phyloP scores from a whole-genome alignment of 306 rosid species.

The Trifolium fragiferum region DNA sequence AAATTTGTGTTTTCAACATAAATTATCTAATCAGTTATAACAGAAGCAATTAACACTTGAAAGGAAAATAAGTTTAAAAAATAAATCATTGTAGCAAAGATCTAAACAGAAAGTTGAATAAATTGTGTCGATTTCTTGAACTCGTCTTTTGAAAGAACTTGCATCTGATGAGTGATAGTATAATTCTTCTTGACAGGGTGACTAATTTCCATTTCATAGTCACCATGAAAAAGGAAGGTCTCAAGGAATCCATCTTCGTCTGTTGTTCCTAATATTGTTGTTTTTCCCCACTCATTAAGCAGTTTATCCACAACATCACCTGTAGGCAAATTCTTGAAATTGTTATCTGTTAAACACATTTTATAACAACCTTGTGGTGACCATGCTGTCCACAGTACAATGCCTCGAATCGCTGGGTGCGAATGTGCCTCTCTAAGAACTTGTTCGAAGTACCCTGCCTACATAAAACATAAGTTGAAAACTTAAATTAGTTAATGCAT shows the following conservation, averaged over 20 bases:
- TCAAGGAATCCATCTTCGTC: too few species aligned
- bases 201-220: too few species aligned
- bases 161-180: too few species aligned
- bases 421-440: conserved; percentile 63
- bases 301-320: conserved; percentile 77
- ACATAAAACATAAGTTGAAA: conserved; percentile 6
- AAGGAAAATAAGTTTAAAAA: too few species aligned
- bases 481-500: not conserved
- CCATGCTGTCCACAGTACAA: conserved; percentile 66
- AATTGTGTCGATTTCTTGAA: not conserved
- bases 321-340: conserved; percentile 66
- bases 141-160: too few species aligned
- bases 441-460: conserved; percentile 61
- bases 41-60: too few species aligned
- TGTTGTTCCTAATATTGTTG: too few species aligned
- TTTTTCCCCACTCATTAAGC: too few species aligned
- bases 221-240: too few species aligned
- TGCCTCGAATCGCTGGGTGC: conserved; percentile 67
- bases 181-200: too few species aligned
- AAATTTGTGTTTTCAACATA: too few species aligned
- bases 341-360: conserved; percentile 67
- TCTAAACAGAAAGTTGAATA: not conserved
- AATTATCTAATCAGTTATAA: too few species aligned
- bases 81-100: not conserved
- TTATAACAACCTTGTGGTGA: conserved; percentile 56